Evolutionary conservation across 2,329 filamentous ascomycete genomes (phyloP).

Genomic region (Penicillium sumatraense): DNA sequence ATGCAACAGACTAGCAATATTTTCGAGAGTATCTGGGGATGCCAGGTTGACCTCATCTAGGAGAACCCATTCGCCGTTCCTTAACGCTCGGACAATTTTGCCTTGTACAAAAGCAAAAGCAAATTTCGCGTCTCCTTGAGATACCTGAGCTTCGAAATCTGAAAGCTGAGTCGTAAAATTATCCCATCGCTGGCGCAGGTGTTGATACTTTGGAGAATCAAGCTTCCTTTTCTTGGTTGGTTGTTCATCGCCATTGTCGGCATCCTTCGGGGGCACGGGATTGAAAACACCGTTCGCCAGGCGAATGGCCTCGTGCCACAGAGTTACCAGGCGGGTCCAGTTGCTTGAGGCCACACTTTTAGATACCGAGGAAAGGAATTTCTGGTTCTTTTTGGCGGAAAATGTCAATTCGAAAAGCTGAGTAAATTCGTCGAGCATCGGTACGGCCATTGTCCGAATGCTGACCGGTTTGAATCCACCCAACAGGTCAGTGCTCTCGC

Average conservation of each 20-base stretch:
- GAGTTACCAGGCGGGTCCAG: conserved; percentile 82
- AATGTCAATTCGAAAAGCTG: conserved; percentile 87
- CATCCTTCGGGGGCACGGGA: conserved; percentile 51
- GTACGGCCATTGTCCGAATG: conserved; percentile 81
- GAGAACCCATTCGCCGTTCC: conserved; percentile 96
- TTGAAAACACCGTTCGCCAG: conserved; percentile 77
- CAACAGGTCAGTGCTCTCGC: conserved; percentile 91
- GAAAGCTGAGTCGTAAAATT: conserved; percentile 74
- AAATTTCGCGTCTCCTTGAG: conserved; percentile 74
- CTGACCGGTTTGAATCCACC: conserved; percentile 97
- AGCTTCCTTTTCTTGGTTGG: conserved; percentile 73
- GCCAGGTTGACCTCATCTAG: conserved; percentile 97
- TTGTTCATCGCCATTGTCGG: conserved; percentile 56
- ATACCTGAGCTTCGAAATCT: conserved; percentile 78
- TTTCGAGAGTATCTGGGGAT: conserved; percentile 91
- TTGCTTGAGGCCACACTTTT: conserved; percentile 81
- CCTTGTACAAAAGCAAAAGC: conserved; percentile 96
- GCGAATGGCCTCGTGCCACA: conserved; percentile 87
- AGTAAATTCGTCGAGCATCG: conserved; percentile 91
- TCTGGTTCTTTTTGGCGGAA: conserved; percentile 82
- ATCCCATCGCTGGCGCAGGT: conserved; percentile 76
- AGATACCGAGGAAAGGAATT: conserved; percentile 78
- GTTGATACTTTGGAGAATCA: conserved; percentile 55
- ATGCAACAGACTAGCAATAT: conserved; percentile 83
- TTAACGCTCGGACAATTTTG: conserved; percentile 91